Conservation (phyloP, 768 basidiomycete genomes). For the Tricholoma bakamatsutake region DNA sequence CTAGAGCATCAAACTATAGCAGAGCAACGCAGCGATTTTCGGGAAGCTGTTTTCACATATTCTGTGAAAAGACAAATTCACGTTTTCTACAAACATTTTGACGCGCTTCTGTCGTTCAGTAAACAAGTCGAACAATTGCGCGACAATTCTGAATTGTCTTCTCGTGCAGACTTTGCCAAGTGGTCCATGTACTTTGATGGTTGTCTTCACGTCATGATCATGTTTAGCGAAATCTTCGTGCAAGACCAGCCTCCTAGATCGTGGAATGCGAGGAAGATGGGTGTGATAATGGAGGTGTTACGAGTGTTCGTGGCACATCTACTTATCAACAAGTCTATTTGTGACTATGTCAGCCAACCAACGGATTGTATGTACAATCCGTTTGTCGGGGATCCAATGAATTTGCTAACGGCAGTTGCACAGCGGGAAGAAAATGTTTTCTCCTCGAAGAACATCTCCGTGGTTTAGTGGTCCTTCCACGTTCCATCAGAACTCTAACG, state of each 20-base stretch:
- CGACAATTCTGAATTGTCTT: not conserved
- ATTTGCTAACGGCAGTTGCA: not conserved
- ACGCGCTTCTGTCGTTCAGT: not conserved
- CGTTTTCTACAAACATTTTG: not conserved
- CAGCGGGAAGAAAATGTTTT: not conserved
- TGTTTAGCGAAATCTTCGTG: not conserved
- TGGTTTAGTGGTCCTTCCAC: not conserved
- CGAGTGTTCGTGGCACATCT: not conserved
- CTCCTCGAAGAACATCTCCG: not conserved
- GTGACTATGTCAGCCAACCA: not conserved
- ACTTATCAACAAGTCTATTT: not conserved
- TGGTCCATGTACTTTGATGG: not conserved
- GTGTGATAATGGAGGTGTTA: not conserved
- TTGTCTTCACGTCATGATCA: not conserved
- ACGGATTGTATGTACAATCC: not conserved
- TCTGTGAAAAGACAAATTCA: not conserved
- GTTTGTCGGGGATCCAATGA: not conserved
- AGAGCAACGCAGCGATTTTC: not conserved
- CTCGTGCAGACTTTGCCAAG: not conserved
- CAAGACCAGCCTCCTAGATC: not conserved
- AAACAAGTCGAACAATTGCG: not conserved
- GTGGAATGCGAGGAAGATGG: not conserved
- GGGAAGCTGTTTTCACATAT: not conserved
- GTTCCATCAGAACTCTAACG: not conserved
- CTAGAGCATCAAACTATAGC: not conserved